Percentiles rank a stretch among this genome's conserved stretches.
Evolutionary conservation across 345 rosid species (phyloP).

Genomic region (Toxicodendron radicans): DNA sequence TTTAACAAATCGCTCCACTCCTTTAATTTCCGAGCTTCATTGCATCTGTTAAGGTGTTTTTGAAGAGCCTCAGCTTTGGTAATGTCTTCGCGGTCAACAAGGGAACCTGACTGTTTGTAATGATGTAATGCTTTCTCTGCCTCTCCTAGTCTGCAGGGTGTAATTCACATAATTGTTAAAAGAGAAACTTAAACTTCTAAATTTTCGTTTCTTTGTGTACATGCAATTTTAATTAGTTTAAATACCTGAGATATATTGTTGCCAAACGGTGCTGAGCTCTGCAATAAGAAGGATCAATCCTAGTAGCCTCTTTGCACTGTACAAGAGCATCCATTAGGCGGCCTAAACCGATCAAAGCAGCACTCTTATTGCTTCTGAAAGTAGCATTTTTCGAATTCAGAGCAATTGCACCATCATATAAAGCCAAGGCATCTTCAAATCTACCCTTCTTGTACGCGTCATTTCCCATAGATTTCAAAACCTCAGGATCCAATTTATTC

Average conservation of each 20-base stretch:
- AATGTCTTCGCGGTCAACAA: slow-evolving; percentile 35
- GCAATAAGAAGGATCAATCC: slow-evolving; percentile 58
- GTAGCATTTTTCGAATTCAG: slow-evolving; percentile 65
- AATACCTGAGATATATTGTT: slow-evolving; percentile 55
- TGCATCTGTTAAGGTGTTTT: slow-evolving; percentile 42
- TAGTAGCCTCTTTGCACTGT: slow-evolving; percentile 75
- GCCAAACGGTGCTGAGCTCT: slow-evolving; percentile 78
- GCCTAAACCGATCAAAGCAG: slow-evolving; percentile 84
- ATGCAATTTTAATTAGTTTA: background rate
- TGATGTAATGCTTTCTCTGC: slow-evolving; percentile 60
- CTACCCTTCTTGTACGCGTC: slow-evolving; percentile 72
- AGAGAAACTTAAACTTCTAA: background rate
- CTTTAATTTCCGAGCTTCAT: slow-evolving; percentile 38
- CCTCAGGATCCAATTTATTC: slow-evolving; percentile 56
- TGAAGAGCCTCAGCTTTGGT: slow-evolving; percentile 47
- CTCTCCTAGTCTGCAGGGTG: slow-evolving; percentile 55
- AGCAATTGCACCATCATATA: slow-evolving; percentile 72
- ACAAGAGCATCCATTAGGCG: slow-evolving; percentile 66
- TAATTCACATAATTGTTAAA: slow-evolving; percentile 1
- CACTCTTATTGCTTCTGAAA: slow-evolving; percentile 74
- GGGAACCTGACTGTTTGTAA: slow-evolving; percentile 43
- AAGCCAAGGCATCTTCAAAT: slow-evolving; percentile 69
- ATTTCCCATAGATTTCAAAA: slow-evolving; percentile 69
- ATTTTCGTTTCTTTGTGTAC: background rate
- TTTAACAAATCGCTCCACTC: slow-evolving; percentile 53